A percentile compares a stretch with the other conserved stretches of the same genome.
Evolutionary conservation across 179 eudicot genomes (phyloP).

Genomic region (Drosera spatulata): DNA sequence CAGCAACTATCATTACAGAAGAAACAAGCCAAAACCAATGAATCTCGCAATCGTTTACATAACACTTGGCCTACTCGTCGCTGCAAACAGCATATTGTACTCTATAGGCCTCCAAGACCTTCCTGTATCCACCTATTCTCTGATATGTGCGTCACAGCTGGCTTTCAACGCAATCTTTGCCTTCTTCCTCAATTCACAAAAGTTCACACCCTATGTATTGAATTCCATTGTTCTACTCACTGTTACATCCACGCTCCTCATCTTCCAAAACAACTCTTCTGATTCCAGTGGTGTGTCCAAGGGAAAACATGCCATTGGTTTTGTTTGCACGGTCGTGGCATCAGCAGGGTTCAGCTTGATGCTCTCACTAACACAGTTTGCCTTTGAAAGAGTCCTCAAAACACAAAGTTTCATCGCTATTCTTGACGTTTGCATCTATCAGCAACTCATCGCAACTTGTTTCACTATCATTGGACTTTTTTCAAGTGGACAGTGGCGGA

Average conservation of each 20-base stretch:
- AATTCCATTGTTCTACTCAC: slow-evolving; percentile 57
- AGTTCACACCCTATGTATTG: slow-evolving; percentile 43
- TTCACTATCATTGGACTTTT: slow-evolving; percentile 36
- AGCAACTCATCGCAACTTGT: slow-evolving; percentile 27
- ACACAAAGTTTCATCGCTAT: slow-evolving; percentile 16
- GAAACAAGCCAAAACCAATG: slow-evolving; percentile 4
- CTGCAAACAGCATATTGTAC: slow-evolving; percentile 28
- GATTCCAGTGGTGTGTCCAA: slow-evolving; percentile 10
- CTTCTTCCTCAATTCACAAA: slow-evolving; percentile 49
- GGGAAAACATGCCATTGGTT: slow-evolving; percentile 25
- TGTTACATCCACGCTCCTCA: slow-evolving; percentile 46
- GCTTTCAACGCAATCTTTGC: slow-evolving; percentile 63
- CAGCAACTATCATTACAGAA: not conserved
- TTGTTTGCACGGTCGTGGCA: slow-evolving; percentile 33
- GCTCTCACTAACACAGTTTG: slow-evolving; percentile 37
- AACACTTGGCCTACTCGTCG: slow-evolving; percentile 33
- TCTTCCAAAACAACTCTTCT: slow-evolving; percentile 19
- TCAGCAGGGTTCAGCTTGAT: slow-evolving; percentile 39
- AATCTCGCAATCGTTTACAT: slow-evolving; percentile 16
- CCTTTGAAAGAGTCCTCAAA: slow-evolving; percentile 29
- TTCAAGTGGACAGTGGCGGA: slow-evolving; percentile 50
- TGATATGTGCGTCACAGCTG: slow-evolving; percentile 51
- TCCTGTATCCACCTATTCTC: slow-evolving; percentile 60
- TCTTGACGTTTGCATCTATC: slow-evolving; percentile 29
- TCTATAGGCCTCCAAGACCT: slow-evolving; percentile 50